A percentile compares a stretch with the other conserved stretches of the same genome.
Evolutionary conservation across 805 yeast genomes (phyloP).

Genomic region (Kluyveromyces wickerhamii): DNA sequence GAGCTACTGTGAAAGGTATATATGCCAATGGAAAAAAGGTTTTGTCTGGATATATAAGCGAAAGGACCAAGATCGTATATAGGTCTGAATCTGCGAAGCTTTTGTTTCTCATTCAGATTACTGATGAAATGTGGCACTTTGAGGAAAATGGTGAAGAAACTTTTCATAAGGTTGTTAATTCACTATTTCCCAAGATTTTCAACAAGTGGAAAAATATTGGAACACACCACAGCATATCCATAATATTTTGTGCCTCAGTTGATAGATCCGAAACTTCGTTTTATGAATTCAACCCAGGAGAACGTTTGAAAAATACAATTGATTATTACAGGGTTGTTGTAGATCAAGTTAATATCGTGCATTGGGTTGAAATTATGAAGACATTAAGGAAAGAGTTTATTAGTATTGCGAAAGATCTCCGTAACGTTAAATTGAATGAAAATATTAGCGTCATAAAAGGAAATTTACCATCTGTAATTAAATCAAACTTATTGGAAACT

Average conservation of each 20-base stretch:
- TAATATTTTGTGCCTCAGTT: conserved; percentile 76
- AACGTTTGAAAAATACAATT: conserved; percentile 53
- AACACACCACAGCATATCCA: conserved; percentile 86
- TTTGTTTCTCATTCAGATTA: conserved; percentile 76
- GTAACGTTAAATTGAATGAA: conserved; percentile 33
- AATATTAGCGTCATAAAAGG: conserved; percentile 42
- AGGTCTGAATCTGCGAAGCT: conserved; percentile 87
- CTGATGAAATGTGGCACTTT: conserved; percentile 96
- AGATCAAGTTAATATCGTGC: conserved; percentile 80
- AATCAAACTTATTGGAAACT: conserved; percentile 85
- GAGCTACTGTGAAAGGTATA: conserved; percentile 57
- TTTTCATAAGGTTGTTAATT: conserved; percentile 86
- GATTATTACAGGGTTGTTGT: conserved; percentile 92
- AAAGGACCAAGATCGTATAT: conserved; percentile 69
- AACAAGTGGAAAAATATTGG: conserved; percentile 79
- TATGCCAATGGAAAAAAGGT: conserved; percentile 57
- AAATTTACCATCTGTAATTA: conserved; percentile 72
- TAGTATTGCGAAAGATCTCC: conserved; percentile 66
- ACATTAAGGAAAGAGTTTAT: conserved; percentile 78
- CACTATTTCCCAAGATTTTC: conserved; percentile 85
- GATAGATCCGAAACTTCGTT: conserved; percentile 46
- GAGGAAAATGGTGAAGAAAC: conserved; percentile 93
- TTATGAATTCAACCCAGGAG: conserved; percentile 60
- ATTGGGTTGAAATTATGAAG: conserved; percentile 92
- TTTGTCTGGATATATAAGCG: conserved; percentile 70